Base-by-base conservation (phyloP, 331 rosid species). In the Prunus yedoensis region DNA sequence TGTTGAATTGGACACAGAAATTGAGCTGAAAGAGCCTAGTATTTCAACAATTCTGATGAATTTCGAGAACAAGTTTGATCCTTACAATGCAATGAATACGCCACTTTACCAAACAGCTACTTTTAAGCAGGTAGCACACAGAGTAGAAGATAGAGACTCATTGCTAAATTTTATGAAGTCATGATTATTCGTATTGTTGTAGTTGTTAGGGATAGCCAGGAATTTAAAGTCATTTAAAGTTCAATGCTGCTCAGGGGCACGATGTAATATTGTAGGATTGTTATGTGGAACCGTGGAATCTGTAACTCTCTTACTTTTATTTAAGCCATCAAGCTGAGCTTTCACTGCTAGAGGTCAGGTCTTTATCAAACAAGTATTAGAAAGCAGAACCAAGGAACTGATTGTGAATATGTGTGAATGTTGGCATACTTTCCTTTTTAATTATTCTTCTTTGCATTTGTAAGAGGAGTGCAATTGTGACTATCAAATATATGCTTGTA, bases 91-190 rank as follows among this genome's bases (percentile, higher is more conserved):
- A 70, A 74, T 91, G 70, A 94, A 89, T 78, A 66, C 81, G 4
- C 99, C 99, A 2, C 92, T 91, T 77, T 94, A 92, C 79, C 99
- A 94, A 78, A 94, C 99, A 17, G 95, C 97, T 64, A 94, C 96
- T 71, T 94, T 94, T 74, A 91, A 90, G 92, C 99, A 94, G 93
- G 99, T 94, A 53, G 79, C 52, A 63, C 12, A 68, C 10, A 18
- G 58, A 13, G 54, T 64, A 27, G 53, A 20, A 20, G 53, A 60
- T 30, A 4, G 73, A 58, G 43, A 27, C 49, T 35, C 12, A 14
- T 8, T 57, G 27, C 62, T 63, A 71, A 50, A 8, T 62, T 58
- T 54, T 35, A 4, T 53, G 20, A 53, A 7, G 51, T 54, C 64
- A 13, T n/a, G 41, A 32, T 18, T 50, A 4, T 20, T 51, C 47